Base-by-base conservation (phyloP, 2,329 filamentous ascomycete species). In the Nectriaceae sp. region DNA sequence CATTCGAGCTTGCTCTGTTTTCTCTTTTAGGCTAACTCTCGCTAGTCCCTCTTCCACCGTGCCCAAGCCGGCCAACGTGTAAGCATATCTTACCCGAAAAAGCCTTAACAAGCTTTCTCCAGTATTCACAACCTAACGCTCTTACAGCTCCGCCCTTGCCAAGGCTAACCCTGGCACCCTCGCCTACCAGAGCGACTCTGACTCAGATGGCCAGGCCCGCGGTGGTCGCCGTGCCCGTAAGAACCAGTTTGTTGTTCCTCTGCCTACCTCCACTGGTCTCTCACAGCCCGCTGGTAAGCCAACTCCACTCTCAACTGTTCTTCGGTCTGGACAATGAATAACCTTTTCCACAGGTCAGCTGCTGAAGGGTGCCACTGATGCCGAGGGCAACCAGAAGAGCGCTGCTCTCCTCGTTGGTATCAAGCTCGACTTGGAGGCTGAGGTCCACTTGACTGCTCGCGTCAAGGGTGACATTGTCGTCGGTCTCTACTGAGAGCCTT, bases 351-450 rank as follows among this genome's bases (percentile, higher is more conserved):
- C 43, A 79, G 77, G 78, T 46, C 71, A 75, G 55, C 75, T 84
- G 26, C 75, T 84, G 53, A 78, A 76, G 65, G 81, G 81, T 11
- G 74, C 80, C 13, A 75, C 76, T 24, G 79, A 83, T 52, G 76
- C 79, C 22, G 69, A 83, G 45, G 80, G 82, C 50, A 77, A 80
- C 57, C 70, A 78, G 50, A 84, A 82, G 67, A 67, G 77, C 35
- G 78, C 82, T 4, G 80, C 79, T 2, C 71, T 84, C 37, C 72
- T 84, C 57, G 72, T 85, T 31, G 81, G 81, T 47, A 83, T 84
- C 70, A 84, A 85, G 72, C 71, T 85, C 29, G 82, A 85, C 61
- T 67, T 84, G 18, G 81, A 85, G 64, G 81, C 81, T 13, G 81
- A 84, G 63, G 78, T 84, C 37, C 80, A 85, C 63, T 66, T 84